Base-by-base conservation (phyloP, 2,329 filamentous ascomycete species). In the Acarospora socialis region DNA sequence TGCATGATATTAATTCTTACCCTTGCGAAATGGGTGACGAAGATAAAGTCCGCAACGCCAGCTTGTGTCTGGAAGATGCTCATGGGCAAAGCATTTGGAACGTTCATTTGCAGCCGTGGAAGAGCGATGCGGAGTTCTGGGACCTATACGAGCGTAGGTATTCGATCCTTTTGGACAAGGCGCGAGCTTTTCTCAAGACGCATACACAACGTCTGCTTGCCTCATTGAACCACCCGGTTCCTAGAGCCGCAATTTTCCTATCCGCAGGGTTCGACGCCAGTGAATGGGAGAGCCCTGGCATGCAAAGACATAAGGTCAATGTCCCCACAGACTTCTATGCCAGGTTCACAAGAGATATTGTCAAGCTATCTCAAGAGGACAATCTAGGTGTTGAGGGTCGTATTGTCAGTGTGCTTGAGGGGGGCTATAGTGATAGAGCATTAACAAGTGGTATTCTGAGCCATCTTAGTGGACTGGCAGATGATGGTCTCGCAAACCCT, bases 1-100 rank as follows among this genome's bases (percentile, higher is more conserved):
- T 98, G 25, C 90, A 98, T 53, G 90, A 98, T 49, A 94, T 98
- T 60, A 95, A 98, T 56, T 95, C 87, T 0, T 98, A 92, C 49
- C 90, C 92, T 0, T 98, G 90, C 52, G 90, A 98, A 53, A 72
- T 70, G 51, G 90, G 87, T n/a, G 87, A 95, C 39, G 73, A 80
- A 36, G 82, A 90, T 14, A 95, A 95, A 55, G 77, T 95, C 31
- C 82, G 80, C 50, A 92, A 87, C 46, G 90, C 92, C 2, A 94
- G 86, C 58, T 59, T 94, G 16, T 95, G 92, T 52, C 77, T 98
- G 40, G 86, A 95, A 38, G 86, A 86, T 46, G 84, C 87, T 0
- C 90, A 98, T 50, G 80, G 82, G 1, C 90, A 98, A 53, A 87
- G 74, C 6, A 74, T 95, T 31, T 95, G 90, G 84, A 98, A 98